Evolutionary conservation across 352 stramenopile genomes (phyloP).

Genomic region (Halophytophthora polymorphica): DNA sequence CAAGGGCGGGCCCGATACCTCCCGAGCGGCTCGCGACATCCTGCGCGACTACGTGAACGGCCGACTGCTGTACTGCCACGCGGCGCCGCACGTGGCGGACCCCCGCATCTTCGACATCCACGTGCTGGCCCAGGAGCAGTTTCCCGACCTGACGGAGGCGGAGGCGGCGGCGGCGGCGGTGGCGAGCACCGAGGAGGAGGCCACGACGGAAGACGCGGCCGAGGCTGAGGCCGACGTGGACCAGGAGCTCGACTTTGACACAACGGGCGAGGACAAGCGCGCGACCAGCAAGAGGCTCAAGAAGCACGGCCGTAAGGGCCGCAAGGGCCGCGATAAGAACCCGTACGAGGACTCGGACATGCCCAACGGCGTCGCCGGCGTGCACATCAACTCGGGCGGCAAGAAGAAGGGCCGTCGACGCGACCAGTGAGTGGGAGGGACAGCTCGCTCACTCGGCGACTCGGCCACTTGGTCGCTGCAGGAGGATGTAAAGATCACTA

Average conservation of each 20-base stretch:
- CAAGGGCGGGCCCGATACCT: constrained; percentile 94
- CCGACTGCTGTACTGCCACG: constrained; percentile 96
- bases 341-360: constrained; percentile 92
- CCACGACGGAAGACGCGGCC: constrained; percentile 7
- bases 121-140: constrained; percentile 49
- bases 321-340: constrained; percentile 96
- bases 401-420: constrained; percentile 73
- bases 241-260: constrained; percentile 65
- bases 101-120: constrained; percentile 74
- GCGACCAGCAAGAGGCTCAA: constrained; percentile 82
- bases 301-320: constrained; percentile 95
- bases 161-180: constrained; percentile 8
- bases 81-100: constrained; percentile 79
- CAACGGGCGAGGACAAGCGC: constrained; percentile 63
- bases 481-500: too few relatives aligned
- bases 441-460: too few relatives aligned
- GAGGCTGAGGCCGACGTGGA: constrained; percentile 20
- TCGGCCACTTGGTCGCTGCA: too few relatives aligned
- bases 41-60: constrained; percentile 98
- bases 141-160: constrained; percentile 43
- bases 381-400: constrained; percentile 70
- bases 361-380: constrained; percentile 34
- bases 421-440: constrained; percentile 29
- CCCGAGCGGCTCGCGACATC: constrained; percentile 92
- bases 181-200: constrained; percentile 13